Conservation (phyloP, 2,329 filamentous ascomycete species). For the Westerdykella ornata region DNA sequence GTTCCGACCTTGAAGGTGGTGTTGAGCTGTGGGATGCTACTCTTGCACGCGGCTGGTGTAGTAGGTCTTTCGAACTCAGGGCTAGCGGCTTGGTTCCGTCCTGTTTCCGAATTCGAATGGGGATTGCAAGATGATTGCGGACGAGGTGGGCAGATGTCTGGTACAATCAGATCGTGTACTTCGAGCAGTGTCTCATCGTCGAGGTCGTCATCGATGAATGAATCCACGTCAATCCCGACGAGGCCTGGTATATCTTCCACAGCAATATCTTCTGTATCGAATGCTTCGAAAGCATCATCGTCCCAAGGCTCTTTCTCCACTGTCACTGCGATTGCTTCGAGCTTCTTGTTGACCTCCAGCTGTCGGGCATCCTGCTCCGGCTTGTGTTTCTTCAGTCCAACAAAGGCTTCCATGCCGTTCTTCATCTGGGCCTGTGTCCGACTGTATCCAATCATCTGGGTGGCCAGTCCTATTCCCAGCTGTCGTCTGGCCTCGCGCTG, state of each 20-base stretch:
- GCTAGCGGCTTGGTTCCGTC: conserved; percentile 19
- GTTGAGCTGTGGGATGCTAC: background rate
- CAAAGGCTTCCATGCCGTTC: conserved; percentile 34
- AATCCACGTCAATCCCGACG: conserved; percentile 3
- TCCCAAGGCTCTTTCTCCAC: conserved; percentile 28
- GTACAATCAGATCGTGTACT: conserved; percentile 1
- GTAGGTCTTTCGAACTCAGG: conserved; percentile 16
- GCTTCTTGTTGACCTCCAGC: conserved; percentile 12
- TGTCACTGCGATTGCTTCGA: conserved; percentile 18
- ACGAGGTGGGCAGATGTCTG: too few species aligned
- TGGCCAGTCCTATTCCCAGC: conserved; percentile 32
- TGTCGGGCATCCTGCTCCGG: conserved; percentile 15
- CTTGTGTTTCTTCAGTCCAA: conserved; percentile 23
- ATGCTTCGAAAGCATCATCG: conserved; percentile 7
- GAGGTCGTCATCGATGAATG: conserved; percentile 25
- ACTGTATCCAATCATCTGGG: conserved; percentile 36
- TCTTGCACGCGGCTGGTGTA: background rate
- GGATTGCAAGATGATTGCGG: conserved; percentile 18
- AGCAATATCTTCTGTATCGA: background rate
- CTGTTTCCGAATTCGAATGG: conserved; percentile 8
- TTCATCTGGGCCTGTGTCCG: conserved; percentile 35
- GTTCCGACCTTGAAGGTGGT: too few species aligned
- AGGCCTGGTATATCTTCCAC: conserved; percentile 1
- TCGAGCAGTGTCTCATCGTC: conserved; percentile 31
- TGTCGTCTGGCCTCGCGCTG: conserved; percentile 24